phyloP scores from a whole-genome alignment of 129 eudicot genomes.

The Pulicaria dysenterica region DNA sequence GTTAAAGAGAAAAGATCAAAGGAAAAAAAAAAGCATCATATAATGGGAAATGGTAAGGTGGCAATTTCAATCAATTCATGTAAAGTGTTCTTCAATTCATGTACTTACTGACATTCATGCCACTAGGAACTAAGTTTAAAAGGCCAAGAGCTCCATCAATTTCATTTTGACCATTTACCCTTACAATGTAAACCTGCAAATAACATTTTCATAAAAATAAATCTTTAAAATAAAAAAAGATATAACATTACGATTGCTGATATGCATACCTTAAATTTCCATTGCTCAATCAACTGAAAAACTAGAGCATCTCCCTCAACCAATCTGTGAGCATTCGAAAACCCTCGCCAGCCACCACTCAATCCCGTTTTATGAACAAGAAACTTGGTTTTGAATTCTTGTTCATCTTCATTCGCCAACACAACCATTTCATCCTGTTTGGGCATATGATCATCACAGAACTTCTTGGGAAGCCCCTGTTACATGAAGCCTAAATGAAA shows the following conservation, averaged over 20 bases:
- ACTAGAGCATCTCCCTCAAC: conserved; percentile 52
- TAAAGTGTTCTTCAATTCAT: not conserved
- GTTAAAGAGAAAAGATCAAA: not conserved
- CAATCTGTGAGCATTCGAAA: conserved; percentile 51
- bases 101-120: conserved; percentile 37
- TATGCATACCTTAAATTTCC: conserved; percentile 47
- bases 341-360: conserved; percentile 73
- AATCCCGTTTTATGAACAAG: conserved; percentile 46
- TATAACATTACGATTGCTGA: not conserved
- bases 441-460: conserved; percentile 49
- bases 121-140: conserved; percentile 40
- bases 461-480: conserved; percentile 51
- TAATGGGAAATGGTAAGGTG: not conserved
- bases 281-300: conserved; percentile 41
- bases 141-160: conserved; percentile 60
- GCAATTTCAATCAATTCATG: not conserved
- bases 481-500: not conserved
- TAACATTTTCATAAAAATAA: not conserved
- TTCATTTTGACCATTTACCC: conserved; percentile 44
- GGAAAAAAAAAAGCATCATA: not conserved
- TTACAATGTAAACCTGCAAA: conserved; percentile 53
- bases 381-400: conserved; percentile 40
- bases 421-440: conserved; percentile 42
- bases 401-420: conserved; percentile 48
- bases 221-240: not conserved